These are phyloP conservation scores for Colletotrichum tofieldiae DNA, from an alignment of 2,329 filamentous ascomycete species.

Conservation along the genomic window DNA sequence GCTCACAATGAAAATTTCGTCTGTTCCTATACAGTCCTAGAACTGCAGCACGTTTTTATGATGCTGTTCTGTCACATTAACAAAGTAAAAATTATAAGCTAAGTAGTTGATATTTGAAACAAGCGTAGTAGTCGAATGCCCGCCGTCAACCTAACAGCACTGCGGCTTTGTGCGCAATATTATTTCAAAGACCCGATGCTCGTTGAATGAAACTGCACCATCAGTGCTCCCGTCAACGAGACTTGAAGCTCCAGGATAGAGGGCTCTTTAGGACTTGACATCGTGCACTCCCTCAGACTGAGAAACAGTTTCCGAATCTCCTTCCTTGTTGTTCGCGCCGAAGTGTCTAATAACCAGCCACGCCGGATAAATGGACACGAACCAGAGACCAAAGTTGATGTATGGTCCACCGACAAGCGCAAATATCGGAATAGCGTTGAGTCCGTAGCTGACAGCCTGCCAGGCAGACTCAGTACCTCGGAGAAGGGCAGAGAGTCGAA, in stretches of 20 bases:
- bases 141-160: not conserved
- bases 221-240: not conserved
- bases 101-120: not conserved
- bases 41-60: no score
- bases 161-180: fast-evolving
- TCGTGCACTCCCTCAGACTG: not conserved
- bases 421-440: slow-evolving; percentile 73
- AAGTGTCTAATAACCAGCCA: slow-evolving; percentile 67
- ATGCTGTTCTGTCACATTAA: not conserved
- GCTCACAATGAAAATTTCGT: no score
- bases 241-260: no score
- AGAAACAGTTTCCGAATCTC: slow-evolving; percentile 15
- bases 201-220: not conserved
- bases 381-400: slow-evolving; percentile 79
- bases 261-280: not conserved
- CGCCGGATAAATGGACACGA: slow-evolving; percentile 70
- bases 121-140: not conserved
- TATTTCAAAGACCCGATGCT: not conserved
- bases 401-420: slow-evolving; percentile 75
- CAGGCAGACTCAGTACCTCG: slow-evolving; percentile 78
- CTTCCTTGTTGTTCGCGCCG: not conserved
- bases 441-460: slow-evolving; percentile 78
- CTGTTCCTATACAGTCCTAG: no score
- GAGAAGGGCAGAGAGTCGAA: slow-evolving; percentile 75
- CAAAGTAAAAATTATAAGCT: not conserved